Percentiles rank a stretch among this genome's conserved stretches.
phyloP scores from a whole-genome alignment of 305 asterid genomes.

The Fraxinus nigra region DNA sequence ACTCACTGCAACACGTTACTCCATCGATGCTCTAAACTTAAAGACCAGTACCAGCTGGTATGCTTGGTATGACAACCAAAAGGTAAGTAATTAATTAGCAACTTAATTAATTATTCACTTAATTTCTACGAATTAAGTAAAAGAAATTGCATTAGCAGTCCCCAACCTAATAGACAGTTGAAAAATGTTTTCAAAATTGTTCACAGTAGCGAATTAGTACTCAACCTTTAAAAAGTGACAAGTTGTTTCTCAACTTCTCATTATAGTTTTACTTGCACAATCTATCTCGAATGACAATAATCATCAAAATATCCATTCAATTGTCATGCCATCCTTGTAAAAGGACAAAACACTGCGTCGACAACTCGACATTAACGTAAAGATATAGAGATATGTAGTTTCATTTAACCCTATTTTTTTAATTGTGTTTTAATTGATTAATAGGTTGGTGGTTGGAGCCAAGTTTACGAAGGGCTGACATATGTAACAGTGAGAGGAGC shows the following conservation, averaged over 20 bases:
- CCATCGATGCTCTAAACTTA: constrained; percentile 45
- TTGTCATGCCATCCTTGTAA: neutral
- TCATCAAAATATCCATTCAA: neutral
- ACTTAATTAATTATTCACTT: neutral
- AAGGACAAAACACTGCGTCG: neutral
- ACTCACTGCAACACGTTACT: constrained; percentile 58
- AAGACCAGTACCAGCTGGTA: constrained; percentile 41
- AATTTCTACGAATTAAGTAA: neutral
- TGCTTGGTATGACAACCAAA: constrained; percentile 51
- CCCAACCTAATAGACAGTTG: neutral
- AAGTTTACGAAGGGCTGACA: constrained; percentile 51
- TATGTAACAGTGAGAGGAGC: constrained; percentile 59
- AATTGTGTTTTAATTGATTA: neutral
- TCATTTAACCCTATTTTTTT: neutral
- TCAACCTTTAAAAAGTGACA: neutral
- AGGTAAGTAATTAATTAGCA: constrained; percentile 26
- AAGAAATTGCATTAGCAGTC: neutral
- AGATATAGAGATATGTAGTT: neutral
- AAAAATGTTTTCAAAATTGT: neutral
- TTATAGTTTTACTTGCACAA: neutral
- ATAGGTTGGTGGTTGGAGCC: constrained; percentile 61
- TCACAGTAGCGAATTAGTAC: neutral
- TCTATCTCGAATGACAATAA: neutral
- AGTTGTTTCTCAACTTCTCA: neutral
- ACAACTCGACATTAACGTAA: neutral